A percentile compares a stretch with the other conserved stretches of the same genome.
phyloP scores from a whole-genome alignment of 768 basidiomycete species.

The Phaffia tasmanica region DNA sequence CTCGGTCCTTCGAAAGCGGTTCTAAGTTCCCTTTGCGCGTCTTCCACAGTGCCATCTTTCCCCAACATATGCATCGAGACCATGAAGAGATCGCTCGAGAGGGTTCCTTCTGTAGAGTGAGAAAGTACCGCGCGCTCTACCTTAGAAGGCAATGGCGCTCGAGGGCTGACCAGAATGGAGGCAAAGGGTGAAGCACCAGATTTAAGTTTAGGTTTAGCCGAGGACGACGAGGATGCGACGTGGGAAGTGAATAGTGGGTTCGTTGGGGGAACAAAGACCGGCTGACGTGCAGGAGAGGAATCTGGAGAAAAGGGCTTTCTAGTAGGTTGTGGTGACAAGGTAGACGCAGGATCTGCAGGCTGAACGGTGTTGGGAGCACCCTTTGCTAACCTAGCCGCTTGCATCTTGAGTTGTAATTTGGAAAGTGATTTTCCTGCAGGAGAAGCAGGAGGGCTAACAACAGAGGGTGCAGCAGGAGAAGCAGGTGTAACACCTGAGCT shows the following conservation, averaged over 20 bases:
- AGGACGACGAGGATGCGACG: background rate
- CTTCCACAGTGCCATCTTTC: background rate
- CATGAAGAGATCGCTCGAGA: background rate
- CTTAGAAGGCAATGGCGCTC: background rate
- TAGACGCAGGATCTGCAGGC: background rate
- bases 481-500: background rate
- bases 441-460: background rate
- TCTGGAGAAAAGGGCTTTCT: conserved; percentile 14
- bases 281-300: conserved; percentile 20
- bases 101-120: background rate
- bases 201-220: background rate
- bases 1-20: conserved; percentile 69
- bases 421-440: conserved; percentile 17
- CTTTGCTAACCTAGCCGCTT: conserved; percentile 18
- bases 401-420: conserved; percentile 24
- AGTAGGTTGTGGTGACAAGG: conserved; percentile 24
- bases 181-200: conserved; percentile 29
- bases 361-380: background rate
- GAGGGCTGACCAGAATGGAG: conserved; percentile 30
- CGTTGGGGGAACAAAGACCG: conserved; percentile 3
- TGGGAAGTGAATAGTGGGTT: background rate
- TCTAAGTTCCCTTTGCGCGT: conserved; percentile 24
- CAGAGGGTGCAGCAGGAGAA: background rate
- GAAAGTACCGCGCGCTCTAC: background rate
- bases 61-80: conserved; percentile 7